Conservation (phyloP, 2,329 filamentous ascomycete genomes). For the Pseudogymnoascus verrucosus region DNA sequence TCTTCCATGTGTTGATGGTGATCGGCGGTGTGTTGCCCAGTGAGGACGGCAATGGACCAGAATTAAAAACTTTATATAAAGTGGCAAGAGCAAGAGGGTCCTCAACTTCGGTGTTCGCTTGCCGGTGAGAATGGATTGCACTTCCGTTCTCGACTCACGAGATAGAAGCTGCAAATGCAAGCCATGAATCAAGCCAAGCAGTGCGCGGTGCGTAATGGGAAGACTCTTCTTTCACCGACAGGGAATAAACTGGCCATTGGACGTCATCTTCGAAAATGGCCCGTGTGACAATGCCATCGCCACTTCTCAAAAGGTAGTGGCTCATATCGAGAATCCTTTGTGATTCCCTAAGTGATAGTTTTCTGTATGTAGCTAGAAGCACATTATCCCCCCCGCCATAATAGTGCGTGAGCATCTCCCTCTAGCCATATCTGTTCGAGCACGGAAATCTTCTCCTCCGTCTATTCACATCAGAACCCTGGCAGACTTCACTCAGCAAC, state of each 20-base stretch:
- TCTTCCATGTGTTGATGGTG: not conserved
- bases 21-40: not conserved
- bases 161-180: not conserved
- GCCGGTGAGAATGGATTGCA: not conserved
- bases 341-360: not conserved
- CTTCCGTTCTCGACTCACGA: not conserved
- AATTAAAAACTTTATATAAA: not conserved
- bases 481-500: constrained; percentile 15
- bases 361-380: not conserved
- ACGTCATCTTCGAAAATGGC: not conserved
- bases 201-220: not conserved
- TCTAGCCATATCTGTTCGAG: not conserved
- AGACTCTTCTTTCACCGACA: not conserved
- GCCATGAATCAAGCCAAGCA: not conserved
- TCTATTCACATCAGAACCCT: constrained; percentile 12
- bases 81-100: not conserved
- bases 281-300: not conserved
- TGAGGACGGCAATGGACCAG: not conserved
- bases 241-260: not conserved
- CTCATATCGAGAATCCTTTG: not conserved
- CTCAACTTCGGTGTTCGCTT: not conserved
- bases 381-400: not conserved
- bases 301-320: not conserved
- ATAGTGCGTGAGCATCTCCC: not conserved
- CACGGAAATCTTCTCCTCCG: not conserved